Conservation (phyloP, 192 early-diverging fungal genomes). For the Coemansia sp. region DNA sequence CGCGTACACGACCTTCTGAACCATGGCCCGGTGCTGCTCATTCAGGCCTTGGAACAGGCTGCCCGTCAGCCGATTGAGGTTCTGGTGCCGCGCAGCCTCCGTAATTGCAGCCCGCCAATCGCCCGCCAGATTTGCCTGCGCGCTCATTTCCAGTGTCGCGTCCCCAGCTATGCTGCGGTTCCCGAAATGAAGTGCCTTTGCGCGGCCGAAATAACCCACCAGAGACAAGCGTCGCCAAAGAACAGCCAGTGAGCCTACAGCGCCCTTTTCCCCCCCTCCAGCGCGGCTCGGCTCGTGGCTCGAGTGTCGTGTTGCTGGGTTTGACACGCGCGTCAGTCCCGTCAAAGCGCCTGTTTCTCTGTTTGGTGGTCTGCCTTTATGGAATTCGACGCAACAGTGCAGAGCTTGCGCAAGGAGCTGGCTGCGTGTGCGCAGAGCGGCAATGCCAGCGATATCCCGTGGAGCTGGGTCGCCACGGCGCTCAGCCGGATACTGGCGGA, state of each 20-base stretch:
- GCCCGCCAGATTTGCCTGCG: constrained; percentile 12
- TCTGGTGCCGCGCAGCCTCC: constrained; percentile 14
- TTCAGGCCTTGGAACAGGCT: constrained; percentile 13
- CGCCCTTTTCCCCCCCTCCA: no score
- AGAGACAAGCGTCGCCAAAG: no score
- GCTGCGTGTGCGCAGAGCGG: constrained; percentile 1
- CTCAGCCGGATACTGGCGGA: constrained; percentile 9
- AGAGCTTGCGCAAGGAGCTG: constrained; percentile 16
- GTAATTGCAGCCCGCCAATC: constrained; percentile 27
- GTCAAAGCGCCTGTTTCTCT: background rate
- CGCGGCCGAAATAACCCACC: no score
- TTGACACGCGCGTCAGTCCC: no score
- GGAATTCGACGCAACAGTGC: constrained; percentile 20
- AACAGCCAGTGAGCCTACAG: no score
- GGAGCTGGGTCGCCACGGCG: constrained; percentile 24
- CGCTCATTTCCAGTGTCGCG: constrained; percentile 36
- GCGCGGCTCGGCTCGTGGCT: no score
- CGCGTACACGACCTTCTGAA: constrained; percentile 1
- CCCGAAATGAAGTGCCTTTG: no score
- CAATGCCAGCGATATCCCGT: constrained; percentile 20
- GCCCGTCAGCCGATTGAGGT: constrained; percentile 3
- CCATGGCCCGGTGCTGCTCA: constrained; percentile 2
- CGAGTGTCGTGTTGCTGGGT: no score
- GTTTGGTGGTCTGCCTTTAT: background rate
- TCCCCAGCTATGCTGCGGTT: no score